Conservation (phyloP, 1,284 basidiomycete genomes). For the Stereum hirsutum region DNA sequence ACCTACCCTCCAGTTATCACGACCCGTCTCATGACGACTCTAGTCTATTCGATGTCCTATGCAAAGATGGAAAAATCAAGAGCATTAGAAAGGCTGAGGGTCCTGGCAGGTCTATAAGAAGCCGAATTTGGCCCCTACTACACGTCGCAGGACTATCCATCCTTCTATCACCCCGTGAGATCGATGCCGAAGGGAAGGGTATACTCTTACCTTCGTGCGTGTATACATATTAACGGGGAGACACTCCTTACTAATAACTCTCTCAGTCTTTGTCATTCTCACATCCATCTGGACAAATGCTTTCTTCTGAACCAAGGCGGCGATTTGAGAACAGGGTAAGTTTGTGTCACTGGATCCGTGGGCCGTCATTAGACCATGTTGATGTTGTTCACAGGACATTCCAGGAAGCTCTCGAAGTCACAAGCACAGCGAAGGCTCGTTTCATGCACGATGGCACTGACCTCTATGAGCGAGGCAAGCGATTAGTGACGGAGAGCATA, state of each 20-base stretch:
- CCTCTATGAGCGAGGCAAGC: constrained; percentile 39
- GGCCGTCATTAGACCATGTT: constrained; percentile 1
- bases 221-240: background rate
- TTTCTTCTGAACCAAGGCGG: constrained; percentile 49
- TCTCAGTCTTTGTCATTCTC: constrained; percentile 51
- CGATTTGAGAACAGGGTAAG: constrained; percentile 41
- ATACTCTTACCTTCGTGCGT: constrained; percentile 44
- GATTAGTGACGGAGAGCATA: constrained; percentile 45
- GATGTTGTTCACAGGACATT: constrained; percentile 37
- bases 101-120: constrained; percentile 6
- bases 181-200: constrained; percentile 32
- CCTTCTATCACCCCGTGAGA: too few species aligned
- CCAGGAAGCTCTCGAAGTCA: constrained; percentile 43
- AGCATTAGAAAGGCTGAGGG: too few species aligned
- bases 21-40: constrained; percentile 9
- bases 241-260: constrained; percentile 3
- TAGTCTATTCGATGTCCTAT: constrained; percentile 20
- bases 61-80: constrained; percentile 14
- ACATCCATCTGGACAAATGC: constrained; percentile 62
- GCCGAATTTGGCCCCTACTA: too few species aligned
- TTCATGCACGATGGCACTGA: constrained; percentile 35
- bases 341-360: constrained; percentile 2
- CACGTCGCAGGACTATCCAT: too few species aligned
- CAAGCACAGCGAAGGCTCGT: constrained; percentile 36
- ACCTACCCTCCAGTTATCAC: background rate